These are phyloP conservation scores for Blastosporella zonata DNA, from an alignment of 1,284 basidiomycete species.

Conservation along the genomic window DNA sequence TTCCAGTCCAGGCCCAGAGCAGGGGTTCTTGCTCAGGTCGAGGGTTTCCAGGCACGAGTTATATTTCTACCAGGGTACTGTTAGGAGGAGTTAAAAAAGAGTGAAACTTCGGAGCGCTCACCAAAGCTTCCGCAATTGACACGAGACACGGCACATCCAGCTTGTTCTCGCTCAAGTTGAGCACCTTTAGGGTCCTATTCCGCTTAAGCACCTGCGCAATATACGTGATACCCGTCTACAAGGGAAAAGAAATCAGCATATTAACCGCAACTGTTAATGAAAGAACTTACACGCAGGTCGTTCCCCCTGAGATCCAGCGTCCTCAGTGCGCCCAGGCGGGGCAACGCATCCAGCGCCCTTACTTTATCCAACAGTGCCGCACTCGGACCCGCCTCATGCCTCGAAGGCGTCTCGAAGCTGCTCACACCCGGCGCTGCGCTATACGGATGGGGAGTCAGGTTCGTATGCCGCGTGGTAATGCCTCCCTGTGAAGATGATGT, in stretches of 20 bases:
- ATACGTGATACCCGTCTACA: slow-evolving; percentile 79
- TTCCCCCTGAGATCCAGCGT: slow-evolving; percentile 92
- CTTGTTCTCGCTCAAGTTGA: slow-evolving; percentile 93
- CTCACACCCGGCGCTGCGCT: slow-evolving; percentile 11
- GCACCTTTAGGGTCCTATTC: slow-evolving; percentile 91
- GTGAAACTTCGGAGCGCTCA: slow-evolving; percentile 35
- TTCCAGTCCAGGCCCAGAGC: slow-evolving; percentile 82
- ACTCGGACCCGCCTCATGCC: slow-evolving; percentile 59
- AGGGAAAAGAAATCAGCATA: slow-evolving; percentile 13
- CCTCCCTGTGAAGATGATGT: slow-evolving; percentile 76
- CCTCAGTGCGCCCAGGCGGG: slow-evolving; percentile 79
- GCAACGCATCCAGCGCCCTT: slow-evolving; percentile 79
- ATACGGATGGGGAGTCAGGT: slow-evolving; percentile 20
- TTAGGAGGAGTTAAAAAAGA: slow-evolving; percentile 2
- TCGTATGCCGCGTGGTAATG: slow-evolving; percentile 65
- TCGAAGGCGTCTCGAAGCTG: slow-evolving; percentile 9
- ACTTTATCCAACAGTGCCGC: slow-evolving; percentile 77
- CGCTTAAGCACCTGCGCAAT: slow-evolving; percentile 94
- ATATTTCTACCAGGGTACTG: slow-evolving; percentile 67
- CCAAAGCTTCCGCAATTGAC: slow-evolving; percentile 85
- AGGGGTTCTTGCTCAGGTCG: slow-evolving; percentile 91
- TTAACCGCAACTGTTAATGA: neutral
- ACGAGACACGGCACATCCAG: slow-evolving; percentile 83
- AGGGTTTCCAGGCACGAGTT: slow-evolving; percentile 93
- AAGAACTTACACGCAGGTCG: slow-evolving; percentile 73